A percentile compares a stretch with the other conserved stretches of the same genome.
phyloP scores from a whole-genome alignment of 2,329 filamentous ascomycete species.

The Pseudogymnoascus sp. region DNA sequence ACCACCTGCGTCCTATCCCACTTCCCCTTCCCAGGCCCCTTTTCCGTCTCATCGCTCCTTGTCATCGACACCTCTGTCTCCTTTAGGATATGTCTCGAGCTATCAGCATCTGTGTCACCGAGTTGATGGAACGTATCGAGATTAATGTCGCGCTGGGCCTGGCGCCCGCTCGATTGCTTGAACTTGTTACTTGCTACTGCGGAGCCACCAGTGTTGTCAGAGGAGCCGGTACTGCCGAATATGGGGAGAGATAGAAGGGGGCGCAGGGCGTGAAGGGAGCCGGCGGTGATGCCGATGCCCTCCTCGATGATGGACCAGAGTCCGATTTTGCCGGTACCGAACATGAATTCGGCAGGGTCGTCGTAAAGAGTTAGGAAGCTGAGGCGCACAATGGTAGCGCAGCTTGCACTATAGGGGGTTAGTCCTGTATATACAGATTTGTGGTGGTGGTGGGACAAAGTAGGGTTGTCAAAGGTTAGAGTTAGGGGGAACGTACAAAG shows the following conservation, averaged over 20 bases:
- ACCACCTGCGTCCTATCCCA: slow-evolving; percentile 21
- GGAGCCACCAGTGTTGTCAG: slow-evolving; percentile 7
- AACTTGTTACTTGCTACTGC: slow-evolving; percentile 10
- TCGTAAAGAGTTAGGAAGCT: slow-evolving; percentile 34
- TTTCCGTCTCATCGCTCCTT: slow-evolving; percentile 13
- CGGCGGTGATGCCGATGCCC: slow-evolving; percentile 41
- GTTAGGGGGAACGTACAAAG: slow-evolving; percentile 28
- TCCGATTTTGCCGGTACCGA: slow-evolving; percentile 33
- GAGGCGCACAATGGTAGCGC: slow-evolving; percentile 34
- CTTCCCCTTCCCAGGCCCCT: slow-evolving; percentile 20
- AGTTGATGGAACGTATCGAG: slow-evolving; percentile 20
- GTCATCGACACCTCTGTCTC: slow-evolving; percentile 26
- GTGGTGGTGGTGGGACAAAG: neutral
- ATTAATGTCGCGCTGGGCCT: slow-evolving; percentile 12
- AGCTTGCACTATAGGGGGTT: slow-evolving; percentile 25
- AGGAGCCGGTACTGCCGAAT: slow-evolving; percentile 16
- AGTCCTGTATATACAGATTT: slow-evolving; percentile 9
- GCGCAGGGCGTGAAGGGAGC: slow-evolving; percentile 38
- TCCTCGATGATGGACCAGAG: slow-evolving; percentile 42
- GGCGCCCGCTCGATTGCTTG: slow-evolving; percentile 13
- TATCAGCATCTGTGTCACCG: slow-evolving; percentile 23
- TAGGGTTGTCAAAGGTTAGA: neutral
- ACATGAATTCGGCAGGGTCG: slow-evolving; percentile 34
- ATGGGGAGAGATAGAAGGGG: slow-evolving; percentile 32
- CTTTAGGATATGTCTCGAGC: slow-evolving; percentile 33